Base-by-base conservation (phyloP, 352 stramenopile genomes). In the Phytophthora multivora region DNA sequence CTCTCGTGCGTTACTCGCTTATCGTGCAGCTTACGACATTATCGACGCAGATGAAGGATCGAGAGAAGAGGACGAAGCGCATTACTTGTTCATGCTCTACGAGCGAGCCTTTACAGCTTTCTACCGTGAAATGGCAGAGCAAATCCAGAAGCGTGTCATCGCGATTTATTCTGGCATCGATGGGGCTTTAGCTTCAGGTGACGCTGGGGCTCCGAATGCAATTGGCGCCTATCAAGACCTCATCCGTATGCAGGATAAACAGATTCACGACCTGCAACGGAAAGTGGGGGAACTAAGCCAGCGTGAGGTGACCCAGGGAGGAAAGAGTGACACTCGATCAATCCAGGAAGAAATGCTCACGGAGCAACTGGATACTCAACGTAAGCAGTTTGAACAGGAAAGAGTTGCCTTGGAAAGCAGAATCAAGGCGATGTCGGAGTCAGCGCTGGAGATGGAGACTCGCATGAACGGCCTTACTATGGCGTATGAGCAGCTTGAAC, bases 241-340 rank as follows among this genome's bases (percentile, higher is more conserved):
- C 23, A 93, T 93, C 51, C 81, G 85, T 5, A 88, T 91, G 60
- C 85, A 93, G 63, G 85, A 93, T 40, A 79, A 86, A 45, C 78
- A 91, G 35, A 78, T 93, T 41, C 69, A 85, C 5, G 71, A 83
- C 16, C 55, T 93, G 4, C 62, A 90, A 53, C 54, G 66, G 13
- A 55, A 78, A 58, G 28, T 83, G 2, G 30, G 51, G 18, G 28
- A 71, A 5, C 25, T 75, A 6, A 63, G 72, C 33, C 42, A 66
- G 19, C 35, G 45, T 19, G 31, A 39, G 1, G 18, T 25, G 15
- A 31, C 12, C 19, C 23, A 19, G 25, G 16, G 18, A 43, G 18
- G 12, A 6, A 5, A 2, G 2, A 58, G 33, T 4, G 6, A 48
- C 11, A 5, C 15, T 33, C 2, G 36, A 31, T 21, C 13, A 21